Evolutionary conservation across 768 basidiomycete species (phyloP), one percentile per base, ranked within the genome.

Genomic region (Phanerochaete sordida): DNA sequence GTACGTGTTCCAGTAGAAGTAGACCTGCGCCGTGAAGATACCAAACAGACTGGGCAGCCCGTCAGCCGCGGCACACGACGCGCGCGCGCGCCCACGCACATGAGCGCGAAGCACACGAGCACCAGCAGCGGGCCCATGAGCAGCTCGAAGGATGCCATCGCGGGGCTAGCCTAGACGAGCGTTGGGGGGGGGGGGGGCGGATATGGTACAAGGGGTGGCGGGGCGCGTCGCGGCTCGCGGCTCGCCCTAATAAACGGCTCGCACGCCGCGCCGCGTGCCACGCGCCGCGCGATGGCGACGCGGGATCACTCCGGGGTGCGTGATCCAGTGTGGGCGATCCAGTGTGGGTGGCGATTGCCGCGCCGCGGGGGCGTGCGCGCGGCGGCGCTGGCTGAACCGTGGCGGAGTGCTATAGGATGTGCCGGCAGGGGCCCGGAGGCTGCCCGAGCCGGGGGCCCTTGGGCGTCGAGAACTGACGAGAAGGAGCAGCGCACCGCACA

Each of bases 11-110:
- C 44, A 46, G 24, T 57, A 57, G 43, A 16, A 57, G 28, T 57
- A 57, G 13, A 57, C 44, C 21, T 57, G 56, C 27, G 56, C 30
- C 11, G 44, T 26, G 28, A 57, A 57, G 11, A 57, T 47, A 6
- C 56, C 56, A 23, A 27, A 57, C 2, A 57, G 27, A 23, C 56
- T 57, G 56, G 4, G 9, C 28, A 51, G 30, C 19, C 30, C 3
- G 30, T 51, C 7, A 30, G 30, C 12, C 7, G 13, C 12, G n/a
- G n/a, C 21, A 11, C 7, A 6, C 8, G 28, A 19, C 3, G 21
- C 7, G 8, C 8, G 21, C 4, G 19, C 6, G 44, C 33, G 23
- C 19, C 16, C 19, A 49, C 50, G 30, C 15, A 51, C 50, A 51
- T 33, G n/a, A 51, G 30, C 6, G 30, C n/a, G 15, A 51, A 16